phyloP scores from a whole-genome alignment of 2,329 filamentous ascomycete genomes.

The Microdochium bolleyi region DNA sequence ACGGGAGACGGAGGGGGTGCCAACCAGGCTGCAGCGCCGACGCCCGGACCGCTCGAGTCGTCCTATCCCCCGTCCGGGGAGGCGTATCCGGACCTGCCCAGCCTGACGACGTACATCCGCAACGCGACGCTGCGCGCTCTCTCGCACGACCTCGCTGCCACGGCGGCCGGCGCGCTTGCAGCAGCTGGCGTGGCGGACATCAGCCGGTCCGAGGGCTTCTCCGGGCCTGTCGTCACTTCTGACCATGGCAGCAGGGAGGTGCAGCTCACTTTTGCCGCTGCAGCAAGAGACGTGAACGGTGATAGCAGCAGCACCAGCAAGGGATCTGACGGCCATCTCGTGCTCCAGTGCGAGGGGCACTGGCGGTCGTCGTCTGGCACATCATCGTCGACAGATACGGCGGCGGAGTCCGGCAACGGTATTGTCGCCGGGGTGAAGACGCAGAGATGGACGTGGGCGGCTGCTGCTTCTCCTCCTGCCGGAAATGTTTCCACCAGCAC shows the following conservation, averaged over 20 bases:
- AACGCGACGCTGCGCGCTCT: constrained; percentile 32
- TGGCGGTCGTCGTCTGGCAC: background rate
- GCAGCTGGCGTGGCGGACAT: constrained; percentile 6
- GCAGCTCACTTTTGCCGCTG: background rate
- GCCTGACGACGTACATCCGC: constrained; percentile 37
- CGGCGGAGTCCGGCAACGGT: background rate
- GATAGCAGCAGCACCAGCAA: background rate
- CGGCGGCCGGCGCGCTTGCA: background rate
- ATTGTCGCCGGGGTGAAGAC: background rate
- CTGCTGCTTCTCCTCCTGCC: background rate
- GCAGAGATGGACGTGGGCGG: background rate
- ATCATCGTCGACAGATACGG: background rate
- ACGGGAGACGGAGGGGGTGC: constrained; percentile 1
- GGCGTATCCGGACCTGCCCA: constrained; percentile 33
- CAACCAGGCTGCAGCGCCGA: constrained; percentile 11
- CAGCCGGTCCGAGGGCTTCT: constrained; percentile 11
- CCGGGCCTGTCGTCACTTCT: constrained; percentile 11
- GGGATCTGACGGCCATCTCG: background rate
- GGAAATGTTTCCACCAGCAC: background rate
- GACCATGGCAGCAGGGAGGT: background rate
- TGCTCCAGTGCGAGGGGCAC: background rate
- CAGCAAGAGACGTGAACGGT: background rate
- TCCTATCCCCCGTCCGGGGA: constrained; percentile 35
- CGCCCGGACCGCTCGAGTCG: constrained; percentile 22
- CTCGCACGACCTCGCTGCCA: constrained; percentile 19